phyloP scores from a whole-genome alignment of 2,329 filamentous ascomycete species.

The Fusarium tupiense region DNA sequence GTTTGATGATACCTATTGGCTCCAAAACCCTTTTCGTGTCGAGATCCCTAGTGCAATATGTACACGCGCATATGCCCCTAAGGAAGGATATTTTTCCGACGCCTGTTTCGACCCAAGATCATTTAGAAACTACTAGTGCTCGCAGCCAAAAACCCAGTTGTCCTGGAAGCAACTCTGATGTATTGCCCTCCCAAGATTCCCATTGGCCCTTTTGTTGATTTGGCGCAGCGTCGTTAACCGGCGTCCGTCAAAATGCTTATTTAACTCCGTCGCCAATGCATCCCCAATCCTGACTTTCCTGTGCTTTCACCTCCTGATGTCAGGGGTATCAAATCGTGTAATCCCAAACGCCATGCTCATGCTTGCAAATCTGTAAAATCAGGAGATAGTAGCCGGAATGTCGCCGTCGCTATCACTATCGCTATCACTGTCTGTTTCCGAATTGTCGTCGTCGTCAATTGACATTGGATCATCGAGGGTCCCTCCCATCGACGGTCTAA shows the following conservation, averaged over 20 bases:
- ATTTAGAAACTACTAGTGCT: not conserved
- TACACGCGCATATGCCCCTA: not conserved
- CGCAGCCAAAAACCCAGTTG: conserved; percentile 1
- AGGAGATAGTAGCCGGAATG: conserved; percentile 42
- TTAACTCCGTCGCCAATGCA: conserved; percentile 14
- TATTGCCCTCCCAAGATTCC: not conserved
- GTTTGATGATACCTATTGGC: not conserved
- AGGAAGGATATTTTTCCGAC: not conserved
- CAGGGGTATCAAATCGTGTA: conserved; percentile 22
- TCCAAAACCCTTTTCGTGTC: not conserved
- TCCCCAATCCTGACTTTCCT: not conserved
- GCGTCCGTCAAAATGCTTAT: conserved; percentile 9
- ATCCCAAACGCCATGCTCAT: conserved; percentile 26
- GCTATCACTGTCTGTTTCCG: conserved; percentile 35
- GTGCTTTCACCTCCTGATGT: not conserved
- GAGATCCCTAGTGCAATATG: not conserved
- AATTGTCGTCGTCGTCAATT: conserved; percentile 37
- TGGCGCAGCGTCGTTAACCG: not conserved
- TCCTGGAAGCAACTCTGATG: not conserved
- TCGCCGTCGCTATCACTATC: conserved; percentile 33
- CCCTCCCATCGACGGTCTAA: conserved; percentile 4
- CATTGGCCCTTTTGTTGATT: not conserved
- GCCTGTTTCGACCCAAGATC: not conserved
- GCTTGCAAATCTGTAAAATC: not conserved
- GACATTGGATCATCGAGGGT: conserved; percentile 43